Evolutionary conservation across 1,284 basidiomycete species (phyloP).

Genomic region (Sporisorium sorghi): DNA sequence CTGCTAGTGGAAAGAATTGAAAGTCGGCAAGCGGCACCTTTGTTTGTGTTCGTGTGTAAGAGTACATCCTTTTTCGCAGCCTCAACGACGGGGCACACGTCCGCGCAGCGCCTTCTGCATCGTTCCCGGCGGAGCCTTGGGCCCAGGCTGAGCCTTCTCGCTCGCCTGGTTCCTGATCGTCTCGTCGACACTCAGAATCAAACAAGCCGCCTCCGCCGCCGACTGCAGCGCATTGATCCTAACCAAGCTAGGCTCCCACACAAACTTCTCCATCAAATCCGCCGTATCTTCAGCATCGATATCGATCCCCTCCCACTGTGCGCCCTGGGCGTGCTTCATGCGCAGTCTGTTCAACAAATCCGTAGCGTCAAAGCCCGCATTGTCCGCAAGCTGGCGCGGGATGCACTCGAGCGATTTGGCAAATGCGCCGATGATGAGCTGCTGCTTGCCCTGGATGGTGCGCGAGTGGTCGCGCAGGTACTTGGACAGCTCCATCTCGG

Average conservation of each 20-base stretch:
- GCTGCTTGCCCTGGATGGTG: conserved; percentile 94
- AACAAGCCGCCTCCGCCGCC: conserved; percentile 93
- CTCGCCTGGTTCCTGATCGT: conserved; percentile 65
- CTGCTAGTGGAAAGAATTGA: background rate
- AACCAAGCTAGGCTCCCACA: conserved; percentile 97
- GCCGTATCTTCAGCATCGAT: conserved; percentile 88
- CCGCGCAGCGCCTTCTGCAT: conserved; percentile 65
- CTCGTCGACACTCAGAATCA: conserved; percentile 75
- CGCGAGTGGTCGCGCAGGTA: conserved; percentile 89
- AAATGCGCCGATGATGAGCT: conserved; percentile 93
- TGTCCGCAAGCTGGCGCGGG: conserved; percentile 97
- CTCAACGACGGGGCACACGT: conserved; percentile 46
- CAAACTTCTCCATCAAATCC: conserved; percentile 94
- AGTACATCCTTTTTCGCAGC: background rate
- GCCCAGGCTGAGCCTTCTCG: conserved; percentile 59
- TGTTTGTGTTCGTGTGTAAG: too few species aligned
- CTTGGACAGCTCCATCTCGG: conserved; percentile 97
- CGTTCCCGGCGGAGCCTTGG: conserved; percentile 62
- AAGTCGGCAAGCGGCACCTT: too few species aligned
- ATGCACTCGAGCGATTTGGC: conserved; percentile 98
- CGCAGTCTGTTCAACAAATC: conserved; percentile 97
- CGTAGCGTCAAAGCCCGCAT: conserved; percentile 96
- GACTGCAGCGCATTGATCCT: conserved; percentile 95
- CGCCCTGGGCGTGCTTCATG: conserved; percentile 91
- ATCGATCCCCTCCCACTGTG: conserved; percentile 92